These are phyloP conservation scores for Colletotrichum lupini DNA, from an alignment of 2,329 filamentous ascomycete genomes.

Conservation along the genomic window DNA sequence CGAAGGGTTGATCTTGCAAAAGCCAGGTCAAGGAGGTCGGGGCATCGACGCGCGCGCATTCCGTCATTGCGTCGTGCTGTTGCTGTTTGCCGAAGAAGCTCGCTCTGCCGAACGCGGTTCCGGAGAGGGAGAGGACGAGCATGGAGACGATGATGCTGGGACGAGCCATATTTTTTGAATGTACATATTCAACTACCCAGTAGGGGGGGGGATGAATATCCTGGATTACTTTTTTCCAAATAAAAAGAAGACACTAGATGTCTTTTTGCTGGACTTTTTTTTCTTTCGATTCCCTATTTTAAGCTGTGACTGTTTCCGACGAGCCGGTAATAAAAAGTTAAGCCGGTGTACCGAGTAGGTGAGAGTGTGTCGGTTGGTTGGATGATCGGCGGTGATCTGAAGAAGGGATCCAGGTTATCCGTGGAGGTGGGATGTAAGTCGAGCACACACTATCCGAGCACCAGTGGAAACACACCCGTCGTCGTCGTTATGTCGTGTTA, in stretches of 20 bases:
- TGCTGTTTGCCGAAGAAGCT: background rate
- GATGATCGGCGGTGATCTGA: background rate
- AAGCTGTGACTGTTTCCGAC: background rate
- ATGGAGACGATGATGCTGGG: slow-evolving; percentile 25
- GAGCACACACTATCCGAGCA: background rate
- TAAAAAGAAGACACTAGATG: slow-evolving; percentile 3
- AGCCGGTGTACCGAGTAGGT: background rate
- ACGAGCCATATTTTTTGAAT: slow-evolving; percentile 27
- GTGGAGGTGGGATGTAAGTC: background rate
- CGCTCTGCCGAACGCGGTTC: slow-evolving; percentile 6
- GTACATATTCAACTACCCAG: slow-evolving; percentile 19
- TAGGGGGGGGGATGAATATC: background rate
- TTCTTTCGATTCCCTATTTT: background rate
- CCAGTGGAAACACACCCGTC: background rate
- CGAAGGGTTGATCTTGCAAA: slow-evolving; percentile 33
- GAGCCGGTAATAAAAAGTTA: background rate
- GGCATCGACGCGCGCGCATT: slow-evolving; percentile 26
- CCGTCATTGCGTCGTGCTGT: background rate
- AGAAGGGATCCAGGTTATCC: background rate
- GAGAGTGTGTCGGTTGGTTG: no score
- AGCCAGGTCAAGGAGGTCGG: slow-evolving; percentile 30
- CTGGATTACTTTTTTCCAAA: background rate
- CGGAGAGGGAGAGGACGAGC: slow-evolving; percentile 17
- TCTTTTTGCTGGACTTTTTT: background rate
- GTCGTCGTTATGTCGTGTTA: background rate